Evolutionary conservation across 2,329 filamentous ascomycete genomes (phyloP).

Genomic region (Verticillium klebahnii): DNA sequence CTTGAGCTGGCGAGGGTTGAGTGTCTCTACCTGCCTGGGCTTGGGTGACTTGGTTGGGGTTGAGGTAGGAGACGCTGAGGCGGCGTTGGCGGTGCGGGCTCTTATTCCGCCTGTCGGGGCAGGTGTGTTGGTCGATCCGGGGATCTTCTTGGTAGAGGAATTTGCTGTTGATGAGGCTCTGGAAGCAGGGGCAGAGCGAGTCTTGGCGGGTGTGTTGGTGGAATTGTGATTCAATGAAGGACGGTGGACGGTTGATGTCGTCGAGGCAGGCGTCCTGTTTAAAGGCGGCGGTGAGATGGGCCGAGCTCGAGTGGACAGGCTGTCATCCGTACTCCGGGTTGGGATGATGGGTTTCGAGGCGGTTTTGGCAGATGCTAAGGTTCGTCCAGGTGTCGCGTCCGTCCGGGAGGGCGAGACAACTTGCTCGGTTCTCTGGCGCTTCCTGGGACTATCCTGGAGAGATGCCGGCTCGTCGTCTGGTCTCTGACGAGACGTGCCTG

Average conservation of each 20-base stretch:
- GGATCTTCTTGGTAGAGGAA: background rate
- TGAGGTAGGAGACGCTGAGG: slow-evolving; percentile 7
- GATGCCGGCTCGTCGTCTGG: slow-evolving; percentile 7
- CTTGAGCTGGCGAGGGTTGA: slow-evolving; percentile 65
- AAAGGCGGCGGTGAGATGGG: slow-evolving; percentile 29
- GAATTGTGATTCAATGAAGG: background rate
- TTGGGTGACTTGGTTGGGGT: slow-evolving; percentile 9
- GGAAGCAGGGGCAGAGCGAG: background rate
- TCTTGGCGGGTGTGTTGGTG: background rate
- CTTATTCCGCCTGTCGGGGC: background rate
- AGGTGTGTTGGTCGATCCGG: slow-evolving; percentile 9
- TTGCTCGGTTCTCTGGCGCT: slow-evolving; percentile 21
- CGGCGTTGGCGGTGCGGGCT: background rate
- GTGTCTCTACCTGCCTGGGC: slow-evolving; percentile 40
- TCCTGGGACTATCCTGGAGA: slow-evolving; percentile 24
- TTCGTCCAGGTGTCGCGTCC: slow-evolving; percentile 3
- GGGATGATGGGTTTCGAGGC: slow-evolving; percentile 12
- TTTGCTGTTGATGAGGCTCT: background rate
- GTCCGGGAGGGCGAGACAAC: background rate
- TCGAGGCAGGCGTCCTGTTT: slow-evolving; percentile 13
- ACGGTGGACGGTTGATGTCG: background rate
- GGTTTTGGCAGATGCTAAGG: slow-evolving; percentile 10
- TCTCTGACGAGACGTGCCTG: slow-evolving; percentile 8
- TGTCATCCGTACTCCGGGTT: slow-evolving; percentile 11
- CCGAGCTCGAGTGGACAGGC: slow-evolving; percentile 18